Evolutionary conservation across 169 alveolate species (phyloP), one percentile per base, ranked within the genome.

Genomic region (Theileria equi): DNA sequence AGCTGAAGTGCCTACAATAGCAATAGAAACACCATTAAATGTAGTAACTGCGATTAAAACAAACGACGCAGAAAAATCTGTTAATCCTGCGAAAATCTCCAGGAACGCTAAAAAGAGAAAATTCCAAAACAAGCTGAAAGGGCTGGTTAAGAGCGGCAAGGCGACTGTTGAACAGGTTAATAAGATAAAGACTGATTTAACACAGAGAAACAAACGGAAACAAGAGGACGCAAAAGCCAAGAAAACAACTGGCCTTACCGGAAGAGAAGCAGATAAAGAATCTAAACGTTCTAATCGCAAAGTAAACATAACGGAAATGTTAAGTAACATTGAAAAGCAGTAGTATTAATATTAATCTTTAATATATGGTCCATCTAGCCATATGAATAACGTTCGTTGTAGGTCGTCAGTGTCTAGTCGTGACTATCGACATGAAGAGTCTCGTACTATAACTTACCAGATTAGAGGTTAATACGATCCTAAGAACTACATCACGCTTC

Each of bases 341-440:
- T 3, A 19, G 23, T 5, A 38, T 44, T 5, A 44, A 25, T 21
- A 3, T 44, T 21, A 44, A 3, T 11, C 19, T 26, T 11, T 31
- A 43, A 55, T 19, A 49, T 64, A 74, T 1, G 84, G 84, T 52
- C 77, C 49, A 53, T 77, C 86, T 44, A 77, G 59, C 78, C 81
- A 66, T 29, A 77, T 55, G 59, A 62, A 55, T 36, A 65, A 43
- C 5, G 68, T 61, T 21, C 86, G 17, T 29, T 77, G 86, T 0
- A 74, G 70, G 19, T 74, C 84, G 5, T 40, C 57, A 8, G 73
- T 23, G 45, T 74, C 84, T 28, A 67, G 53, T 5, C 63, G 8
- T 0, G 57, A 50, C 84, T 74, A 62, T 13, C 32, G 36, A 17
- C 17, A 7, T 21, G 2, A 3, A 11, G 5, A 26, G 29, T 74